Evolutionary conservation across 352 stramenopile species (phyloP), one percentile per base, ranked within the genome.

Genomic region (Elongisporangium senticosum): DNA sequence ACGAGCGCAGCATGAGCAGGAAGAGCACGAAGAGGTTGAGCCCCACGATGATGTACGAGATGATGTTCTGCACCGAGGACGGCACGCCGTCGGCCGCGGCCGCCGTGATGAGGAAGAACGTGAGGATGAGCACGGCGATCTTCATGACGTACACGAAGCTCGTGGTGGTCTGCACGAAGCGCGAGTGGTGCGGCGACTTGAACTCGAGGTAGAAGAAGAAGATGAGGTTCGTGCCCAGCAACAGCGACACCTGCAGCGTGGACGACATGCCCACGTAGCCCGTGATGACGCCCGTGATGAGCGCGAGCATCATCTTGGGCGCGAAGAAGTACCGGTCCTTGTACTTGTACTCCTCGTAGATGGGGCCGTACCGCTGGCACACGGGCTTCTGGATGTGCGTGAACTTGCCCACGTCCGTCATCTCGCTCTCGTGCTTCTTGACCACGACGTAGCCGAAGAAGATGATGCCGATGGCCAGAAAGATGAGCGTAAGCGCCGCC

Each of bases 321-420:
- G 79, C 75, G 48, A 95, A 95, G 69, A 93, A 95, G 71, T 79
- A 93, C 37, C 83, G 85, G 66, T 89, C 86, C 68, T 90, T 86
- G 71, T 77, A 95, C 70, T 89, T 92, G 76, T 93, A 93, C 70
- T 95, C 83, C 56, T 95, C 85, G 64, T 95, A 95, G 53, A 95
- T 68, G 51, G 82, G 74, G 3, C 83, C 85, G 59, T 91, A 93
- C 13, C 85, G 83, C 67, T 83, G 80, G 72, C 87, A 89, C 2
- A 93, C 79, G 17, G 76, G 69, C 66, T 95, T 95, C 65, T 95
- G 88, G 57, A 90, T 58, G 62, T 95, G 85, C 55, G 82, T 67
- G 20, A 79, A 65, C 0, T 79, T 91, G 22, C 83, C 83, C n/a
- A 95, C 78, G 58, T 95, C 85, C 3, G 69, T 68, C 24, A 95